Conservation (phyloP, 371 early-diverging fungal species). For the Mycotypha africana region DNA sequence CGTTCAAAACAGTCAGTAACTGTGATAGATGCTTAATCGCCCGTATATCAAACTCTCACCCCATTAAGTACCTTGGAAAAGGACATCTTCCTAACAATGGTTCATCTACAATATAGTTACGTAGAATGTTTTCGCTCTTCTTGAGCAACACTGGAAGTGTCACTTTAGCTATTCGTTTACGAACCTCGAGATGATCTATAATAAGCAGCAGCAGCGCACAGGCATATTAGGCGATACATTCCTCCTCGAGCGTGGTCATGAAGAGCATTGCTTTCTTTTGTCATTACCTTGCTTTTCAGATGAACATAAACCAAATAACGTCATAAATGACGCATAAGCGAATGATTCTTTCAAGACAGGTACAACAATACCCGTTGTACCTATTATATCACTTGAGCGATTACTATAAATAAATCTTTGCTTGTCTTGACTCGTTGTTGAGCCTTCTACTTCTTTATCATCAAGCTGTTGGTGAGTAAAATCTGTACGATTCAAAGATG, state of each 20-base stretch:
- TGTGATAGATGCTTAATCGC: too few relatives aligned
- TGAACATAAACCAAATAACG: slow-evolving; percentile 64
- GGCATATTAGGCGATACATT: too few relatives aligned
- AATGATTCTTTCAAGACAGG: slow-evolving; percentile 69
- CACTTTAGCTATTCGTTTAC: slow-evolving; percentile 59
- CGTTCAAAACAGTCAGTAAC: too few relatives aligned
- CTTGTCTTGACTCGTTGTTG: not conserved
- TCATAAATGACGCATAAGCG: slow-evolving; percentile 62
- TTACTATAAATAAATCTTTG: not conserved
- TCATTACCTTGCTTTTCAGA: slow-evolving; percentile 42
- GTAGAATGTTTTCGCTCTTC: slow-evolving; percentile 62
- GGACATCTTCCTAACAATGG: slow-evolving; percentile 73
- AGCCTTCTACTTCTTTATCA: slow-evolving; percentile 5
- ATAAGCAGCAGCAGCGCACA: not conserved
- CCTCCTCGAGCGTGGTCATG: not conserved
- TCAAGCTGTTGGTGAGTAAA: too few relatives aligned
- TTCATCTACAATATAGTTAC: slow-evolving; percentile 68
- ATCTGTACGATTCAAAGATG: not conserved
- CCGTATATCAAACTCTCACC: too few relatives aligned
- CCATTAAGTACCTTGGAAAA: slow-evolving; percentile 68
- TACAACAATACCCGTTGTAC: slow-evolving; percentile 55
- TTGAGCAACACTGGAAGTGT: slow-evolving; percentile 70
- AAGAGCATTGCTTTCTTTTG: too few relatives aligned
- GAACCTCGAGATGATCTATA: slow-evolving; percentile 31
- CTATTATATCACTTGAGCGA: slow-evolving; percentile 33